Evolutionary conservation across 2,329 filamentous ascomycete species (phyloP).

Genomic region (Mariannaea elegans): DNA sequence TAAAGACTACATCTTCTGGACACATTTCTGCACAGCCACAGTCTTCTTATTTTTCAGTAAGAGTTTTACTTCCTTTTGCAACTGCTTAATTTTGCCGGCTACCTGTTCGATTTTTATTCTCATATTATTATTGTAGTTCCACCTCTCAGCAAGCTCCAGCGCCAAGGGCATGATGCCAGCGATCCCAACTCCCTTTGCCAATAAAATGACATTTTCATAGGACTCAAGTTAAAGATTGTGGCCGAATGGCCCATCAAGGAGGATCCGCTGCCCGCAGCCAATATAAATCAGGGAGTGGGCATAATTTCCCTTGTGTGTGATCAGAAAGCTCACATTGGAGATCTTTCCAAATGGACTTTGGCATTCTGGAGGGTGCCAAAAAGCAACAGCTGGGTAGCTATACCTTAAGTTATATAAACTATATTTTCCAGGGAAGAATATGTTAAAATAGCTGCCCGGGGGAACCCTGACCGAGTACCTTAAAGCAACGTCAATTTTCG

Average conservation of each 20-base stretch:
- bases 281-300: slow-evolving; percentile 11
- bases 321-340: neutral
- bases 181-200: slow-evolving; percentile 19
- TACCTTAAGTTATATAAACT: neutral
- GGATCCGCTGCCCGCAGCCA: neutral
- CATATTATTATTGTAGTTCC: neutral
- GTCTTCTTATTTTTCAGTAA: neutral
- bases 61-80: neutral
- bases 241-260: slow-evolving; percentile 14
- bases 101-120: neutral
- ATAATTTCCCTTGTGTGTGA: neutral
- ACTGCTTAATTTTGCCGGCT: too few relatives aligned
- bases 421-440: slow-evolving; percentile 11
- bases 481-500: slow-evolving; percentile 10
- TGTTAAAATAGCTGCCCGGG: slow-evolving; percentile 14
- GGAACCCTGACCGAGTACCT: neutral
- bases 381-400: slow-evolving; percentile 7
- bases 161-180: neutral
- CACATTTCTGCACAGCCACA: neutral
- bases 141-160: slow-evolving; percentile 6
- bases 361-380: slow-evolving; percentile 2
- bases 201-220: slow-evolving; percentile 16
- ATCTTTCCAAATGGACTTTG: neutral
- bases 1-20: neutral
- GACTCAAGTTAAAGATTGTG: neutral